Conservation (phyloP, 306 rosid species). For the Alnus glutinosa region DNA sequence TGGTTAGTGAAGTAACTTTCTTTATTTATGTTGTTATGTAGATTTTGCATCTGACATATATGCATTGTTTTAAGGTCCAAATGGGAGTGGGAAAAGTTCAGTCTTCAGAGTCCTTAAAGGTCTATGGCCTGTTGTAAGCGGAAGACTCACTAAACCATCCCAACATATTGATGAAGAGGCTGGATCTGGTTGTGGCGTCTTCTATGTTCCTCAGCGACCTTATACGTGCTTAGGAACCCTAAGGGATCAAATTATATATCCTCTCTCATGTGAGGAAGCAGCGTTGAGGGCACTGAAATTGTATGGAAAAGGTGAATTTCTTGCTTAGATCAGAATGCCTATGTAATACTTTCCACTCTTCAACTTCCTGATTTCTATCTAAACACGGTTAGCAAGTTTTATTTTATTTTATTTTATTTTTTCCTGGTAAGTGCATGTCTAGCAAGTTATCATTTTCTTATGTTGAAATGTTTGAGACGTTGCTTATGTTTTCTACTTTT, state of each 20-base stretch:
- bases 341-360: neutral
- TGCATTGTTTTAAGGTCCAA: slow-evolving; percentile 69
- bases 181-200: slow-evolving; percentile 67
- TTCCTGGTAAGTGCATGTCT: neutral
- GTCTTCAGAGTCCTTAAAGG: slow-evolving; percentile 95
- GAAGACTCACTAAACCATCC: slow-evolving; percentile 67
- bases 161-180: slow-evolving; percentile 51
- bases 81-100: slow-evolving; percentile 98
- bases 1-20: slow-evolving; percentile 53
- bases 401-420: too few relatives aligned
- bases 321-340: slow-evolving; percentile 8
- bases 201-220: slow-evolving; percentile 97
- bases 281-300: slow-evolving; percentile 59
- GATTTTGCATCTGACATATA: slow-evolving; percentile 21
- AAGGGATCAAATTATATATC: slow-evolving; percentile 97
- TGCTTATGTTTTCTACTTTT: neutral
- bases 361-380: neutral
- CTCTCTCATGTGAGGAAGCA: slow-evolving; percentile 85
- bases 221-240: slow-evolving; percentile 95
- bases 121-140: slow-evolving; percentile 88
- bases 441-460: neutral
- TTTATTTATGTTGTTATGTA: slow-evolving; percentile 15
- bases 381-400: neutral
- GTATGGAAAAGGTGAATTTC: slow-evolving; percentile 59
- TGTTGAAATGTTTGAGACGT: neutral